Evolutionary conservation across 2,329 filamentous ascomycete genomes (phyloP), one percentile per base, ranked within the genome.

Genomic region (Bisporella sp.): DNA sequence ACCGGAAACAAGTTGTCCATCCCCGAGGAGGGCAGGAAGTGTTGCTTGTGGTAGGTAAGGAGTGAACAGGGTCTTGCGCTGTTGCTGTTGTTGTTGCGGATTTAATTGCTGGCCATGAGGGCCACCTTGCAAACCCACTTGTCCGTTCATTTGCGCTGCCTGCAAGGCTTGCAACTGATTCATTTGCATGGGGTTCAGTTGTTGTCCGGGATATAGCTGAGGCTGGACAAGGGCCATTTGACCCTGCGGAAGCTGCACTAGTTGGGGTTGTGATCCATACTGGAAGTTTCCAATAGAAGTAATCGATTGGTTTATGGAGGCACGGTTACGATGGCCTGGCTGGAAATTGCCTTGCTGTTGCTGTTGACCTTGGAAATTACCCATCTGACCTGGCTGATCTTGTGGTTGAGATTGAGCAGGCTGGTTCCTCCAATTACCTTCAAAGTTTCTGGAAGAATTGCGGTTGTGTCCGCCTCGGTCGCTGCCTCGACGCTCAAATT

Each of bases 51-150:
- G 92, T 46, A 99, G 80, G 64, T 99, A 99, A 56, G 93, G 93
- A 61, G 93, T 97, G 73, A 99, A 99, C 28, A 99, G 81, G 1
- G 93, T 99, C 79, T 99, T 99, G 66, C 93, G 85, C 73, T 96
- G 91, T 66, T 96, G 89, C 64, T 93, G 87, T 56, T 86, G 84
- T 59, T 92, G 86, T 56, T 85, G 82, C 59, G 85, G 79, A 59
- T 83, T 81, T 67, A 80, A 64, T 58, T 78, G 40, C 40, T 81
- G 81, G 47, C 82, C 83, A 64, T 92, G 87, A 67, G 95, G 88
- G 64, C 84, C 87, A 41, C 76, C 73, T 62, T 80, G 77, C 33
- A 85, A 74, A 52, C 81, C 78, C 64, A 86, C 82, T 62, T 91
- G 87, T 13, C 84, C 84, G 62, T 82, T 84, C 74, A 95, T 79